A percentile compares a stretch with the other conserved stretches of the same genome.
phyloP scores from a whole-genome alignment of 148 eudicot genomes.

The Silene uniflora region DNA sequence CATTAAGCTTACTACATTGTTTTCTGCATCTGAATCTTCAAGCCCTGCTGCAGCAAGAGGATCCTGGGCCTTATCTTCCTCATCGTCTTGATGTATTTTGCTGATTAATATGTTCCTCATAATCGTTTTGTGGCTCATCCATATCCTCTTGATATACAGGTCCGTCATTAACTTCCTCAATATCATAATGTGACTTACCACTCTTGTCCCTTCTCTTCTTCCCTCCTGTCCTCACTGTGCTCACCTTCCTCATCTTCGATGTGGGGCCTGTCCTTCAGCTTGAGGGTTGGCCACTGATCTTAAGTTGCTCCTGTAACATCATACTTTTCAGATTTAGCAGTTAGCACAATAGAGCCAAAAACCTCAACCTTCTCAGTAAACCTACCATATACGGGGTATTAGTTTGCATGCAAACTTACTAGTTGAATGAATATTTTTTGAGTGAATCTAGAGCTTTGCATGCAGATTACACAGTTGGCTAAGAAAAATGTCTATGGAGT shows the following conservation, averaged over 20 bases:
- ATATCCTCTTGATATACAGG: constrained; percentile 54
- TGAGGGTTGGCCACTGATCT: constrained; percentile 47
- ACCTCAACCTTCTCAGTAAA: not conserved
- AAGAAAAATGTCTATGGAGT: not conserved
- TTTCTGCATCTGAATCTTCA: constrained; percentile 98
- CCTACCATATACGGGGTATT: not conserved
- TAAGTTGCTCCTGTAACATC: constrained; percentile 75
- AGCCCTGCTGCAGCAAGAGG: constrained; percentile 91
- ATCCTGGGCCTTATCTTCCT: constrained; percentile 64
- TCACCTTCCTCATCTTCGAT: constrained; percentile 86
- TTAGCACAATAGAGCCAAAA: not conserved
- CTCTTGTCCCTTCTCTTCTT: constrained; percentile 72
- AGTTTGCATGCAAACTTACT: not conserved
- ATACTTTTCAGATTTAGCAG: constrained; percentile 2
- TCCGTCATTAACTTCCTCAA: constrained; percentile 58
- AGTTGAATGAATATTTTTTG: not conserved
- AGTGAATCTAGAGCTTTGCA: not conserved
- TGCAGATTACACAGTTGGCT: not conserved
- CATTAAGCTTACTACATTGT: constrained; percentile 38
- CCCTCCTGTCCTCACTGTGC: constrained; percentile 61
- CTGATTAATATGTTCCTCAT: constrained; percentile 41
- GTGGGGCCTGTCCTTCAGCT: constrained; percentile 72
- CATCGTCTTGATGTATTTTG: constrained; percentile 41
- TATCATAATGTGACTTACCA: constrained; percentile 52
- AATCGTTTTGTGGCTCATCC: constrained; percentile 43